phyloP scores from a whole-genome alignment of 345 rosid species.

The Syzygium grande region DNA sequence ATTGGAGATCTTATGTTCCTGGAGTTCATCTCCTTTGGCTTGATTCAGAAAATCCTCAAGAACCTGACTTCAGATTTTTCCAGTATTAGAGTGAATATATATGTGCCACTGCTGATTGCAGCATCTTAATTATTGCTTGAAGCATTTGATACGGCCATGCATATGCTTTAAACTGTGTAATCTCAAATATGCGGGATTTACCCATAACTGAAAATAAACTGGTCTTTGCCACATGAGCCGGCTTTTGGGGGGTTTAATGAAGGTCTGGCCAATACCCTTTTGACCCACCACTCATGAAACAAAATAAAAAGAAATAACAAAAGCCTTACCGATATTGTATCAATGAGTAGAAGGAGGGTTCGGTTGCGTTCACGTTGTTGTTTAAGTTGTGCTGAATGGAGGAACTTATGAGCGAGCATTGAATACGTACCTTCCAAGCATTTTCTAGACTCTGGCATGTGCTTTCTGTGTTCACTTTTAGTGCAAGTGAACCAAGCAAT shows the following conservation, averaged over 20 bases:
- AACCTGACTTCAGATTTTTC: constrained; percentile 32
- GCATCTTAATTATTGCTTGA: background rate
- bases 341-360: background rate
- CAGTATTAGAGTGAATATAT: background rate
- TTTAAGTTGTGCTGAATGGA: background rate
- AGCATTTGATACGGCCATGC: background rate
- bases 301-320: background rate
- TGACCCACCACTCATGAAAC: background rate
- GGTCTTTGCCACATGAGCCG: background rate
- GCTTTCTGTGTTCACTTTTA: constrained; percentile 65
- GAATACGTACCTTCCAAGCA: constrained; percentile 83
- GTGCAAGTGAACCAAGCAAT: constrained; percentile 79
- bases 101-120: background rate
- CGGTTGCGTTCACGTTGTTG: background rate
- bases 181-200: background rate
- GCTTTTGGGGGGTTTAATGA: background rate
- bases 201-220: background rate
- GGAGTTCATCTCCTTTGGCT: constrained; percentile 56
- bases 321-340: background rate
- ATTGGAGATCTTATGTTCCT: constrained; percentile 41
- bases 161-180: background rate
- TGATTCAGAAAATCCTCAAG: constrained; percentile 71
- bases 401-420: background rate
- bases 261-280: background rate
- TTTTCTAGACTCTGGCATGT: constrained; percentile 88